Conservation (phyloP, 1,139 yeast genomes). For the Lodderomyces jiufengensis region DNA sequence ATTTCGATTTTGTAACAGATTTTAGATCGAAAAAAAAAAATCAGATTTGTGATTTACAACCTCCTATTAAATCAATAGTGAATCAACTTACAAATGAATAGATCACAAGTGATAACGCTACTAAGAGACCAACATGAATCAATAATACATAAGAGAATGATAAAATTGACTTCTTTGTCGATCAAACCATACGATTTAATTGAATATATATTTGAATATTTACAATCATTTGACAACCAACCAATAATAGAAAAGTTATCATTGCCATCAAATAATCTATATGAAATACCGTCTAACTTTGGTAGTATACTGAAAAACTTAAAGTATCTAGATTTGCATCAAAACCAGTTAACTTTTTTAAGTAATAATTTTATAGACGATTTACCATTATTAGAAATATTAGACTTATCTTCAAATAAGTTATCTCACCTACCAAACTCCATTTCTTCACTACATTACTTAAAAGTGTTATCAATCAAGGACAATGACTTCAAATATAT, state of each 20-base stretch:
- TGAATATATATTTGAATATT: slow-evolving; percentile 25
- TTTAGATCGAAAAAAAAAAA: too few species aligned
- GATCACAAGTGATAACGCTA: slow-evolving; percentile 5
- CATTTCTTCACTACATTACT: slow-evolving; percentile 36
- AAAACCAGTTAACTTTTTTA: slow-evolving; percentile 51
- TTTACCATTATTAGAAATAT: slow-evolving; percentile 52
- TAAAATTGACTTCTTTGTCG: slow-evolving; percentile 19
- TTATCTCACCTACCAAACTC: slow-evolving; percentile 40
- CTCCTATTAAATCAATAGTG: too few species aligned
- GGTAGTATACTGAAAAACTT: slow-evolving; percentile 40
- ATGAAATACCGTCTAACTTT: slow-evolving; percentile 48
- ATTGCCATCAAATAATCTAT: slow-evolving; percentile 48
- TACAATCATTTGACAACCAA: slow-evolving; percentile 28
- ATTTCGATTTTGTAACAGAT: too few species aligned
- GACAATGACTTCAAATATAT: slow-evolving; percentile 57
- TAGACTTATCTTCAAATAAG: slow-evolving; percentile 64
- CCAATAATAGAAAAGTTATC: slow-evolving; percentile 50
- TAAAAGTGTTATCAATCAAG: slow-evolving; percentile 61
- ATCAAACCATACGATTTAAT: slow-evolving; percentile 18
- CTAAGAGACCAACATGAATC: slow-evolving; percentile 26
- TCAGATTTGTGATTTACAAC: too few species aligned
- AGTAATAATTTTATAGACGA: slow-evolving; percentile 34
- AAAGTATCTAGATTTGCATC: slow-evolving; percentile 64
- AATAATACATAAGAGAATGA: slow-evolving; percentile 19
- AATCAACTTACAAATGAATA: slow-evolving; percentile 1